These are phyloP conservation scores for Candida qinlingensis DNA, from an alignment of 805 yeast species.

Conservation along the genomic window DNA sequence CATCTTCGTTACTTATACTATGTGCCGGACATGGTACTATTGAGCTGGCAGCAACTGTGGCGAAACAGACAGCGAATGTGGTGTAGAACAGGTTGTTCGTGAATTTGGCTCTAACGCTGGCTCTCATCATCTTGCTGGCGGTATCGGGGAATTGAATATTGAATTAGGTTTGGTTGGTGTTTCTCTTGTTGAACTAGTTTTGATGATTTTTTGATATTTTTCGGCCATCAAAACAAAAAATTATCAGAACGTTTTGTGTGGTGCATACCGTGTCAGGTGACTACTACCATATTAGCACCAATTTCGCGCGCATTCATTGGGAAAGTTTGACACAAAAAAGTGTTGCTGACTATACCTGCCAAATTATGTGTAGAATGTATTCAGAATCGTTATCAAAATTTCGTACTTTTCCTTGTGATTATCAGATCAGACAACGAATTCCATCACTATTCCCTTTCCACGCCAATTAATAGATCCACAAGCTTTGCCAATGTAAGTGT, in stretches of 20 bases:
- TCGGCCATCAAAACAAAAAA: not conserved
- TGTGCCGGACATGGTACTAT: constrained; percentile 41
- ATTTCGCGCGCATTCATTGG: too few relatives aligned
- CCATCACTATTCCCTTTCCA: too few relatives aligned
- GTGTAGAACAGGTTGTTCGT: constrained; percentile 51
- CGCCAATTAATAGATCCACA: too few relatives aligned
- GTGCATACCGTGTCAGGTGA: not conserved
- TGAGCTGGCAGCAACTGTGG: constrained; percentile 38
- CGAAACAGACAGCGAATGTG: constrained; percentile 57
- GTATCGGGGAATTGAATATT: not conserved
- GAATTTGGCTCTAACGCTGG: constrained; percentile 46
- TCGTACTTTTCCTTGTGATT: too few relatives aligned
- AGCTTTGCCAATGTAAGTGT: too few relatives aligned
- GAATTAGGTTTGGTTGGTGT: not conserved
- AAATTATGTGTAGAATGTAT: too few relatives aligned
- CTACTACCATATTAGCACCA: too few relatives aligned
- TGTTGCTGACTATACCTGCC: too few relatives aligned
- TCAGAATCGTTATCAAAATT: too few relatives aligned
- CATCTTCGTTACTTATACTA: constrained; percentile 35
- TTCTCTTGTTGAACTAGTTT: not conserved
- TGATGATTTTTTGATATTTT: too few relatives aligned
- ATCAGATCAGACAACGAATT: too few relatives aligned
- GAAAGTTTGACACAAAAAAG: too few relatives aligned
- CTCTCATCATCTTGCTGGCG: constrained; percentile 33
- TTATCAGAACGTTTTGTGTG: not conserved